Evolutionary conservation across 805 yeast genomes (phyloP), one percentile per base, ranked within the genome.

Genomic region (Scheffersomyces amazonensis): DNA sequence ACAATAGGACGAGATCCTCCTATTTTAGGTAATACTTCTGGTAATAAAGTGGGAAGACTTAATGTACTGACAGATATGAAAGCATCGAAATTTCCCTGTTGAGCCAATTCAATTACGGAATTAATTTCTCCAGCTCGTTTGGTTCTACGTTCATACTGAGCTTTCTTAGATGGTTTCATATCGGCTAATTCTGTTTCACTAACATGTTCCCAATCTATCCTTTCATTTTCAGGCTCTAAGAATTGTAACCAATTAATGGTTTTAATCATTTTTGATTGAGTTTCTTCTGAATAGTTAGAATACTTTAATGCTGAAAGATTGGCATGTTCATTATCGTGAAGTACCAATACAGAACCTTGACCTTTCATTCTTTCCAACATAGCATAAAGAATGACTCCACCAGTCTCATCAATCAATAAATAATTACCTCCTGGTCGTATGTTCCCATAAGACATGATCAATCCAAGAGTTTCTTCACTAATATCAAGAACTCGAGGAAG

Each of bases 271-370:
- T 66, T 58, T 20, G 69, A 63, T 22, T 76, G 66, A 32, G 70
- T 57, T 19, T 72, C 76, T 21, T 75, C 79, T 1, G 85, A 54
- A 54, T 75, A 80, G 54, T 85, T 83, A 34, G 88, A 73, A 52
- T 78, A 80, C 44, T 78, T 75, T 40, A 91, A 62, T 0, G 86
- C 77, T 42, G 83, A 83, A 19, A 82, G 64, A 54, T 90, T 90
- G 2, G 96, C 81, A 55, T 91, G 97, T 59, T 93, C 99, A 60
- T 88, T 88, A 56, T 93, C 99, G 62, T 93, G 97, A 1, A 82
- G 69, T 16, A 87, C 73, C 2, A 87, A 71, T 31, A 93, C 78
- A 3, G 70, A 56, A 9, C 83, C 83, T 36, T 78, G 66, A 11
- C 96, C 96, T 43, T 80, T 80, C 91, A 95, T 87, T 55, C 97